Percentiles rank a stretch among this genome's conserved stretches.
Evolutionary conservation across 257 asterid genomes (phyloP).

Genomic region (Petunia secreta): DNA sequence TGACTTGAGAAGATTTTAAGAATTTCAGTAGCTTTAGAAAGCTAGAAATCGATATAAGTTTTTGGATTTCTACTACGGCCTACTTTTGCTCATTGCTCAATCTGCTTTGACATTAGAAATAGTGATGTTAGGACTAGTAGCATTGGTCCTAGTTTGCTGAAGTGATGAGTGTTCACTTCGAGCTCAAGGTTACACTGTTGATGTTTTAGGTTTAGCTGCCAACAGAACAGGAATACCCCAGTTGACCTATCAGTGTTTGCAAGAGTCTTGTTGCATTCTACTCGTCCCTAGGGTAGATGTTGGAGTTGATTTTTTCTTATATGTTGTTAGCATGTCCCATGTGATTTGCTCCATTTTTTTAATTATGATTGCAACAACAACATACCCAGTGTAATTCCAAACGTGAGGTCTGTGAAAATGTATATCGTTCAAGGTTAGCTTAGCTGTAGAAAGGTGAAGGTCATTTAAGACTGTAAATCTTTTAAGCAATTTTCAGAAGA

Average conservation of each 20-base stretch:
- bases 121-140: background rate
- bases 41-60: background rate
- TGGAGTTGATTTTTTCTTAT: conserved; percentile 1
- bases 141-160: background rate
- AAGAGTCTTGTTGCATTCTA: background rate
- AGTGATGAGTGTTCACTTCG: background rate
- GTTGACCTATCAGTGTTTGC: background rate
- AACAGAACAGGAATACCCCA: background rate
- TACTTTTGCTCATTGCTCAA: background rate
- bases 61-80: background rate
- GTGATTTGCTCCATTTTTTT: background rate
- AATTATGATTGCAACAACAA: background rate
- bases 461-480: background rate
- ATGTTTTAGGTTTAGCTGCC: background rate
- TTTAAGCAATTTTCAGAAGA: background rate
- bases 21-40: background rate
- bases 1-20: background rate
- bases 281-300: background rate
- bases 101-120: background rate
- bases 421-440: background rate
- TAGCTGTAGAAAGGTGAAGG: conserved; percentile 10
- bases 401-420: too few species aligned
- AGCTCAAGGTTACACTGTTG: background rate
- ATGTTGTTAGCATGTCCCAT: background rate
- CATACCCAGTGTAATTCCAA: too few species aligned